Base-by-base conservation (phyloP, 2,329 filamentous ascomycete species). In the Drechslerella coelobrocha region DNA sequence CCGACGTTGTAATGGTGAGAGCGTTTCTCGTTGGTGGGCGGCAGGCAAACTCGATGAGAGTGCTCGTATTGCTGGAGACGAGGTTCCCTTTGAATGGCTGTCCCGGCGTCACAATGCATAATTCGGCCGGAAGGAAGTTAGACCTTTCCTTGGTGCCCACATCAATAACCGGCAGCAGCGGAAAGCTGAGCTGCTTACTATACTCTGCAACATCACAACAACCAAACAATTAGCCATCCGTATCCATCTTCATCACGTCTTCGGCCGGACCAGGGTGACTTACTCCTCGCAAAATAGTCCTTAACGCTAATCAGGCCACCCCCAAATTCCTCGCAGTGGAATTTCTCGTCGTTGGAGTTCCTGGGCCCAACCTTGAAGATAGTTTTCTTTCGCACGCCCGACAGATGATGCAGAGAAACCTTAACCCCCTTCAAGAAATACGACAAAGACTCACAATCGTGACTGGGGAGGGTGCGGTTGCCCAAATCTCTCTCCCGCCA, bases 31-130 rank as follows among this genome's bases (percentile, higher is more conserved):
- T 82, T 0, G 90, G 90, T 0, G 80, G 80, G 2, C 88, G 84
- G 61, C 88, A 90, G 0, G 91, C 88, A 76, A 91, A 90, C 0
- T 79, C 79, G 48, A 93, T 86, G 90, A 94, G 92, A 0, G 80
- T 75, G 0, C 83, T 81, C 0, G 88, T 89, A 76, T 93, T 88
- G 0, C 81, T 78, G 0, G 83, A 80, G 0, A 77, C 82, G 14
- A 92, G 81, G 74, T 87, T 86, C 2, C 83, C 79, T 39, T 84
- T 85, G 21, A 86, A 82, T 0, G 84, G 78, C 75, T 94, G 90
- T 0, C 89, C 89, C 0, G 84, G 82, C 7, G 86, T 76, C 1
- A 94, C 83, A 2, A 80, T 78, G 72, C 89, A 87, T 4, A 87
- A 80, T 76, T 92, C 88, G 0, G 85, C 84, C 0, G 89, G 89